Evolutionary conservation across 2,329 filamentous ascomycete species (phyloP), one percentile per base, ranked within the genome.

Genomic region (Pseudogymnoascus sp.): DNA sequence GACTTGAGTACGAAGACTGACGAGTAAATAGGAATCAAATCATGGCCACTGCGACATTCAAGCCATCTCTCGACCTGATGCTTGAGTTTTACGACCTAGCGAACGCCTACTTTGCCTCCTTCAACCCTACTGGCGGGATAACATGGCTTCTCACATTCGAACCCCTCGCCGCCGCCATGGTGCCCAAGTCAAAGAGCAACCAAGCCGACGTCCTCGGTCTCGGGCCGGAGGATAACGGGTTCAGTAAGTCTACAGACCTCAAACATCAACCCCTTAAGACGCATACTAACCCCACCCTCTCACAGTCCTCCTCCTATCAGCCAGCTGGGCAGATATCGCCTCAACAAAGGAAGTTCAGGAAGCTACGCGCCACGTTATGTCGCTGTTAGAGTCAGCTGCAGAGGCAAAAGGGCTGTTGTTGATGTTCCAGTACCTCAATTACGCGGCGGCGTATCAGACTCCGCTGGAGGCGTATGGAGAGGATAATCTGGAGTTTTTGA

Each of bases 351-450:
- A 10, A 47, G 42, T 47, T 3, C 11, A 47, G 13, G 42, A 47
- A 15, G 42, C 42, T 15, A n/a, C 62, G 11, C 53, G 44, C 28
- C 42, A 60, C 9, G 21, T 64, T 5, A 53, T 62, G 23, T 53
- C 50, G 23, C 13, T 42, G 3, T 31, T 65, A n/a, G 57, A 62
- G 33, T 15, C 44, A 8, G 21, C 9, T n/a, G 59, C 64, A 7
- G 13, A 35, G 26, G 15, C 11, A 7, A 57, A 23, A 21, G 50
- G 47, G 3, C 7, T 44, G 10, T 42, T 64, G 2, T 47, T 65
- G n/a, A 26, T 26, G 15, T 65, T 64, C 31, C 59, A 62, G 31
- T 65, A 62, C 33, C 63, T 65, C 62, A 65, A 65, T 64, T 63
- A 64, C 23, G 59, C 62, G 3, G 26, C 26, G 4, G 33, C 19